Base-by-base conservation (phyloP, 176 grass and related monocot genomes). In the Bromus sterilis region DNA sequence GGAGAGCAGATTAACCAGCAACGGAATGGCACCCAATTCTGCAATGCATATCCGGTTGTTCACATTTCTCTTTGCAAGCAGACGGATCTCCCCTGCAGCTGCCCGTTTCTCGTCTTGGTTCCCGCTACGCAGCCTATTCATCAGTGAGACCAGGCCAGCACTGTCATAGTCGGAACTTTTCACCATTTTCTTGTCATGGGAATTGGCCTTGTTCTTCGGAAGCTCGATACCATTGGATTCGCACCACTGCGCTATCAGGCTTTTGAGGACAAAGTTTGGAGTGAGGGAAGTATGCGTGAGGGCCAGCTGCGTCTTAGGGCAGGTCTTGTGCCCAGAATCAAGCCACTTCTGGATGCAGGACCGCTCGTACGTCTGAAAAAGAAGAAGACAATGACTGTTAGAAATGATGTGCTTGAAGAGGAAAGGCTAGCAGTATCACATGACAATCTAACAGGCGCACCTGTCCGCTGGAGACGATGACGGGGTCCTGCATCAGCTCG, bases 261-360 rank as follows among this genome's bases (percentile, higher is more conserved):
- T 95, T 77, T 95, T 99, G 8, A 99, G 89, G 41, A 95, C 86
- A 70, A 99, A 95, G 82, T 99, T 95, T 35, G 96, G 96, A 2
- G 93, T 95, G 3, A 99, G 80, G 34, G 85, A 60, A 23, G 87
- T 90, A 76, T 99, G 91, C 2, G 91, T 83, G 34, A 99, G 85
- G 42, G 79, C 72, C 74, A 90, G 96, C 67, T 99, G 96, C 1
- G 53, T 93, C 86, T 93, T 99, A 51, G 87, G 96, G 91, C 96
- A 99, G 46, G 91, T 95, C 71, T 93, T 99, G 85, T 99, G 96
- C 29, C 93, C 96, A 66, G 78, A 83, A 86, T 99, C 93, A 51
- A 99, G 85, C 96, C 96, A 99, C 77, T 95, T 99, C 20, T 99
- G 96, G 77, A 95, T 95, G 87, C 89, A 95, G 18, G 91, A 87